Conservation (phyloP, 257 asterid genomes). For the Oldenlandia corymbosa region DNA sequence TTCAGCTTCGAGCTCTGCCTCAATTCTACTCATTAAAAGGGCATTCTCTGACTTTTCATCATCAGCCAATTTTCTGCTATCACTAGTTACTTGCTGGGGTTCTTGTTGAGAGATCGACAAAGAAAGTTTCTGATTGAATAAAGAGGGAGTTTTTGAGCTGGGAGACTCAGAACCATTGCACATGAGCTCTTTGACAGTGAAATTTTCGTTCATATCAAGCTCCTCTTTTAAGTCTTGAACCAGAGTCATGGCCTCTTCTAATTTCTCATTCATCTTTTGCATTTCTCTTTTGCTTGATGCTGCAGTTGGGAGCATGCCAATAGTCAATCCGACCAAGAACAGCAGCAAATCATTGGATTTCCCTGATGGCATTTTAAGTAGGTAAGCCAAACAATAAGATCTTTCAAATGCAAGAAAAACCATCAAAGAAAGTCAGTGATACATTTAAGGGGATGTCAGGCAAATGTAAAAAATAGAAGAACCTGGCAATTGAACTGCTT, state of each 20-base stretch:
- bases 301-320: constrained; percentile 48
- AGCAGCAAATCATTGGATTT: constrained; percentile 31
- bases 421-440: no score
- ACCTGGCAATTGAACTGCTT: constrained; percentile 34
- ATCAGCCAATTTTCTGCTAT: constrained; percentile 9
- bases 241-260: constrained; percentile 41
- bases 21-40: constrained; percentile 49
- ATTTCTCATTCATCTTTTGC: constrained; percentile 40
- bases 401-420: no score
- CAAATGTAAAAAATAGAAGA: constrained; percentile 12
- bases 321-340: constrained; percentile 48
- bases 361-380: constrained; percentile 28
- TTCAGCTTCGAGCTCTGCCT: constrained; percentile 78
- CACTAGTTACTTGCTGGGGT: constrained; percentile 6
- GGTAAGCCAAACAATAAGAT: neutral
- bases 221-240: constrained; percentile 67
- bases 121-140: constrained; percentile 26
- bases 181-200: constrained; percentile 46
- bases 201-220: constrained; percentile 54
- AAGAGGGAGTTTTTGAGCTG: constrained; percentile 15
- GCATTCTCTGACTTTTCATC: constrained; percentile 27
- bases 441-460: neutral
- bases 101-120: constrained; percentile 26
- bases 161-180: constrained; percentile 25
- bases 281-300: constrained; percentile 36